Evolutionary conservation across 1,284 basidiomycete species (phyloP), one percentile per base, ranked within the genome.

Genomic region (Apiotrichum laibachii): DNA sequence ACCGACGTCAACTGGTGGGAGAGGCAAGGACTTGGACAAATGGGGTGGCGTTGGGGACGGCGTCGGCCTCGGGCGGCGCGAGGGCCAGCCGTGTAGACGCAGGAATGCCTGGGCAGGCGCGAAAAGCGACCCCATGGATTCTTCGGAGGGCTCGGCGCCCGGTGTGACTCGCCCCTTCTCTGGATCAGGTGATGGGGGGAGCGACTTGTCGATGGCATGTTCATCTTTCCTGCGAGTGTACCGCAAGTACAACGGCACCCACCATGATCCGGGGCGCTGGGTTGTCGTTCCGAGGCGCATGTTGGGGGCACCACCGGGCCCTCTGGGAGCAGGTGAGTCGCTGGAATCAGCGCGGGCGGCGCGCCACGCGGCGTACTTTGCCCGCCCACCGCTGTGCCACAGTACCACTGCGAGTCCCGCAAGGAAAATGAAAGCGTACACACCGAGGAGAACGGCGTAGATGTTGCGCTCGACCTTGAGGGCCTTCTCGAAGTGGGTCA

Each of bases 381-480:
- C 69, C 31, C 53, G 53, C 19, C 64, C 68, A 35, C 72, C 72
- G 9, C 66, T 71, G 57, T 77, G 64, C 72, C 76, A 77, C 8
- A 71, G 16, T 2, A 77, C 70, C 11, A 76, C 61, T 4, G 64
- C 37, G 3, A 77, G 40, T 2, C 75, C 76, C 15, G 75, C 56
- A 4, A 76, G 49, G 26, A 73, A 69, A 8, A 77, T 54, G 0
- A 56, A 58, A 0, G 69, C 82, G 88, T 91, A 97, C 1, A 95
- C 79, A 0, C 80, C 87, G 58, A 95, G 82, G 79, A 96, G 88
- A 61, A 92, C 81, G 3, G 77, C 75, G 76, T 95, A 96, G 82
- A 93, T 89, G 57, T 88, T 73, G 33, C 87, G 85, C 76, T 96
- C 91, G 73, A 88, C 86, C 76, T 85, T 81, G 62, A 98, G 81